Base-by-base conservation (phyloP, 495 filamentous ascomycete genomes). In the Pyrenopolyporus hunteri region DNA sequence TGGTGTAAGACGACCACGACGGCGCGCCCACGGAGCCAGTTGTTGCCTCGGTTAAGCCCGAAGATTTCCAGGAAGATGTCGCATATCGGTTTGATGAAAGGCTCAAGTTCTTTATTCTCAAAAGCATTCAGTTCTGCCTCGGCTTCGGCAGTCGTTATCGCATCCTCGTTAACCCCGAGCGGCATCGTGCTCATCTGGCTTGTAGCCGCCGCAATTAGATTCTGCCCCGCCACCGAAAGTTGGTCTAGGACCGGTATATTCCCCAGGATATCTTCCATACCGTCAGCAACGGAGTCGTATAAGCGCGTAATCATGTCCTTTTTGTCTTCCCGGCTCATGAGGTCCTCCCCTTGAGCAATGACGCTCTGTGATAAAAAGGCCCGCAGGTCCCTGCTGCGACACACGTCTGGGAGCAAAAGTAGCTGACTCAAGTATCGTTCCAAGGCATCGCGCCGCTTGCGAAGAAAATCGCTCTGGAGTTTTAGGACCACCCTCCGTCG, bases 81-180 rank as follows among this genome's bases (percentile, higher is more conserved):
- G 73, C 92, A 97, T 60, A 99, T 96, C 6, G 95, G 95, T 68
- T 96, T 98, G 61, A 99, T 92, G 72, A 99, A 97, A 5, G 95
- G 95, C 68, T 96, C 91, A 0, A 91, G 78, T 64, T 96, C 91
- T 54, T 87, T 86, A 59, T 91, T 85, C 67, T 97, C 94, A 63
- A 96, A 98, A 4, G 95, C 95, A 39, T 89, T 90, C 17, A 99
- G 79, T 73, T 99, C 95, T 0, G 92, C 92, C 72, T 98, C 92
- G 1, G 93, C 93, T 76, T 99, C 95, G 2, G 90, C 91, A 1
- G 87, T 84, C 9, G 87, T 87, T 46, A 87, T 78, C 6, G 84
- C 83, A 31, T 82, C 70, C 57, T 73, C 76, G 54, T 67, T 79
- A 25, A 74, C 74, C 8, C 69, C 63, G 16, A 80, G 65, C 31